These are phyloP conservation scores for Acanthamoeba healyi DNA, from an alignment of 208 protist species.

Conservation along the genomic window DNA sequence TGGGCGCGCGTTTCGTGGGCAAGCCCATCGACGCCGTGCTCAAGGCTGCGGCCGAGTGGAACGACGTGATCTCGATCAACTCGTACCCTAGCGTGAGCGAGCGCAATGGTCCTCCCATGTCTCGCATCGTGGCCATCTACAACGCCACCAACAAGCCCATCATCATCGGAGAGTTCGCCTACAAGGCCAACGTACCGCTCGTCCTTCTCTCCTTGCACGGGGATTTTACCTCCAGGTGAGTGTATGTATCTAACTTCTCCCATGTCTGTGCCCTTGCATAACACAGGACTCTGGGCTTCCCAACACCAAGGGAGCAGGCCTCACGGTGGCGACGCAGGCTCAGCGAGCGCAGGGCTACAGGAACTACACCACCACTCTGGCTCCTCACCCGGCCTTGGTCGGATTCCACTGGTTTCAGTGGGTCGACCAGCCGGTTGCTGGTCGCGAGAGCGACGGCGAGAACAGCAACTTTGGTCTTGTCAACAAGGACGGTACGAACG, in stretches of 20 bases:
- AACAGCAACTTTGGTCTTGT: conserved; percentile 50
- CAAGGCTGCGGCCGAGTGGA: background rate
- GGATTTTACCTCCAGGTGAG: background rate
- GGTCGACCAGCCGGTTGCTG: background rate
- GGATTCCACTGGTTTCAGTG: conserved; percentile 49
- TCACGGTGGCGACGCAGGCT: background rate
- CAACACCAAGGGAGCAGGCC: conserved; percentile 31
- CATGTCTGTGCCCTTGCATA: background rate
- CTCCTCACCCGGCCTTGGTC: background rate
- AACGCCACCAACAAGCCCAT: background rate
- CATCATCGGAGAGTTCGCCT: conserved; percentile 19
- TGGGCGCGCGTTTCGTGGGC: background rate
- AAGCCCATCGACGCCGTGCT: background rate
- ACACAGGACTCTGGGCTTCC: background rate
- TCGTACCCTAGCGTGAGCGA: background rate
- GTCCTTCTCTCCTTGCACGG: background rate
- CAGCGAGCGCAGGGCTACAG: conserved; percentile 5
- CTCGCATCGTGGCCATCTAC: background rate
- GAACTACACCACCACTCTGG: conserved; percentile 23
- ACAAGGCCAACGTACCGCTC: background rate
- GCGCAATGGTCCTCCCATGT: background rate
- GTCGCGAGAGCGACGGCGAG: conserved; percentile 24
- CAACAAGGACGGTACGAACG: background rate
- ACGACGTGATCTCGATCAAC: conserved; percentile 36
- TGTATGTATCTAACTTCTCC: too few species aligned